Evolutionary conservation across 192 early-diverging fungal species (phyloP), one percentile per base, ranked within the genome.

Genomic region (Umbelopsis ramanniana): DNA sequence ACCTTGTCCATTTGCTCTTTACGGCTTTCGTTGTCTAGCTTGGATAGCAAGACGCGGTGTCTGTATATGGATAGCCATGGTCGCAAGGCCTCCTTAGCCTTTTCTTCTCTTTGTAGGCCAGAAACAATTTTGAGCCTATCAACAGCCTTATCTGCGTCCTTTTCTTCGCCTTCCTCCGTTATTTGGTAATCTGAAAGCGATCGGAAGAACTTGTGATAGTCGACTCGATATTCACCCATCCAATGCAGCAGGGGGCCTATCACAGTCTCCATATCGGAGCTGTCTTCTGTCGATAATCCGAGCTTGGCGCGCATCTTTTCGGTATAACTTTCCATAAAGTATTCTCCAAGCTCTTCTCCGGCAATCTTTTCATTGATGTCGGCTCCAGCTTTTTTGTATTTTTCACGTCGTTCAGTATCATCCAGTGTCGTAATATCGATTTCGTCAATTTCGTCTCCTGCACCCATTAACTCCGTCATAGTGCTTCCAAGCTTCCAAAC

Each of bases 141-240:
- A 0, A 63, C 70, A 48, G 70, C 66, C 46, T 67, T 78, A 17
- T 67, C 46, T 6, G 47, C 47, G 6, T 80, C 74, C 4, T 47
- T 33, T 5, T 78, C 81, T 4, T 57, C 71, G 0, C 66, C 66
- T 2, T 40, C 23, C 3, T 71, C 72, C 46, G 80, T 76, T 7
- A 78, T 79, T 46, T 81, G 78, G 55, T 84, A 85, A 17, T 87
- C 73, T 50, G 89, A 85, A 8, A 97, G 72, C 0, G 84, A 67
- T 15, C 95, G 83, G 83, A 93, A 92, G 75, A 94, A 92, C 68
- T 83, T 72, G 1, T 91, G 88, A 69, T 93, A 94, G 74, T 97
- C 94, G 0, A 90, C 83, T 24, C 79, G 68, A 11, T 88, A 83
- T 26, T 87, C 83, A 5, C 84, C 81, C 72, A 94, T 75, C 76